Conservation (phyloP, 441 rosid genomes). For the Croton setiger region DNA sequence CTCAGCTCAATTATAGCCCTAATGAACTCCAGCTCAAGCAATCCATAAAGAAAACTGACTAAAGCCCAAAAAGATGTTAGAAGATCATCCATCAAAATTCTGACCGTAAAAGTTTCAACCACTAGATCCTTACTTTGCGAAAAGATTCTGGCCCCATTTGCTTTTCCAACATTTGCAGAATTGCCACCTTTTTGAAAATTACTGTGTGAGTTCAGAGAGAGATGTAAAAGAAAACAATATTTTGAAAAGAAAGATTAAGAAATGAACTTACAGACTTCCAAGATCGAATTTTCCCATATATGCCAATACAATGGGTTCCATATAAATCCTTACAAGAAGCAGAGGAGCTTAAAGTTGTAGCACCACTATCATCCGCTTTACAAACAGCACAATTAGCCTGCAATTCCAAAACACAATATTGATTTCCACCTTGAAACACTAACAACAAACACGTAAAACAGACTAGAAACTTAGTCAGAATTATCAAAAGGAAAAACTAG, state of each 20-base stretch:
- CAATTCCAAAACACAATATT: conserved; percentile 22
- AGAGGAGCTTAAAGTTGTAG: conserved; percentile 77
- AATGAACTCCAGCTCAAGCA: background rate
- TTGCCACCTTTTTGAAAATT: conserved; percentile 62
- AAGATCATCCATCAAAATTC: background rate
- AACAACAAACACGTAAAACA: background rate
- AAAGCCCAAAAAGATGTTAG: background rate
- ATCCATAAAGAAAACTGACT: background rate
- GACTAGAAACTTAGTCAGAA: background rate
- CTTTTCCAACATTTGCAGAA: conserved; percentile 98
- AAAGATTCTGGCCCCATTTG: conserved; percentile 99
- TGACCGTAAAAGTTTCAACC: conserved; percentile 10
- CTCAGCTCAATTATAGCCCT: too few relatives aligned
- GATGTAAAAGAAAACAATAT: background rate
- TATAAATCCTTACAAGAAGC: conserved; percentile 83
- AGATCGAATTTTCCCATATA: conserved; percentile 88
- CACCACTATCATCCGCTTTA: conserved; percentile 93
- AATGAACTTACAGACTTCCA: conserved; percentile 92
- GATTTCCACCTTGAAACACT: conserved; percentile 3
- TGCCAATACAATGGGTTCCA: conserved; percentile 84
- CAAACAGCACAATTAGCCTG: conserved; percentile 97
- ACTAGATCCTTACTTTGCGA: conserved; percentile 65
- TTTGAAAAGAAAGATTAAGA: conserved; percentile 1
- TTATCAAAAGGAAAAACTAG: background rate
- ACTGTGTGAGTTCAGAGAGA: conserved; percentile 17